Evolutionary conservation across 768 basidiomycete species (phyloP).

Genomic region (Mycena belliarum): DNA sequence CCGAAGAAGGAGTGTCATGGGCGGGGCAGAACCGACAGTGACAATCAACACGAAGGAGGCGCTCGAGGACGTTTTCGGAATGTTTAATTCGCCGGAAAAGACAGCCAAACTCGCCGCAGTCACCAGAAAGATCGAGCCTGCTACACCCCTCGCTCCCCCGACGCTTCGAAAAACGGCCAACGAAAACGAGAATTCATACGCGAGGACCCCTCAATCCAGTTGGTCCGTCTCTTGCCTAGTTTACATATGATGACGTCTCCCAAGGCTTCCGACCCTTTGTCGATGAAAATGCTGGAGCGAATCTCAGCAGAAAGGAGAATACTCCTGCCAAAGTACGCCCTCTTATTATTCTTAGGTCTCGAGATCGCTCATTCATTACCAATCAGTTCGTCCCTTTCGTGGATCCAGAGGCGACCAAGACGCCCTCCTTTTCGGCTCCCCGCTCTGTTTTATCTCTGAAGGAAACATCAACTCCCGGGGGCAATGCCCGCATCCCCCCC

Average conservation of each 20-base stretch:
- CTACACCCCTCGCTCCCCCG: slow-evolving; percentile 45
- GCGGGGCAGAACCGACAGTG: slow-evolving; percentile 73
- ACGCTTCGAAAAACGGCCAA: slow-evolving; percentile 30
- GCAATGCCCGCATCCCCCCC: slow-evolving; percentile 26
- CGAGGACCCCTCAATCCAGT: slow-evolving; percentile 20
- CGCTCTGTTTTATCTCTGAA: slow-evolving; percentile 54
- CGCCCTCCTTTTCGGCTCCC: slow-evolving; percentile 37
- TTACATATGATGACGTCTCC: slow-evolving; percentile 4
- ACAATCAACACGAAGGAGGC: slow-evolving; percentile 98
- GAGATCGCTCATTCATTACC: background rate
- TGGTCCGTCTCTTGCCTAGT: background rate
- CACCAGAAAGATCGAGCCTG: slow-evolving; percentile 69
- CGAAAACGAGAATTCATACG: slow-evolving; percentile 44
- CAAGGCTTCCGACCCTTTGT: slow-evolving; percentile 69
- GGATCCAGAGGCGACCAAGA: slow-evolving; percentile 53
- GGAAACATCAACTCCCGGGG: slow-evolving; percentile 36
- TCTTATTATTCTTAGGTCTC: slow-evolving; percentile 17
- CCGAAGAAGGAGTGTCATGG: slow-evolving; percentile 47
- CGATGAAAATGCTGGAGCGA: slow-evolving; percentile 51
- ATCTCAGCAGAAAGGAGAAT: slow-evolving; percentile 43
- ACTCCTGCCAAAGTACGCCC: slow-evolving; percentile 42
- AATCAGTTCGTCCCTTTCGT: slow-evolving; percentile 69
- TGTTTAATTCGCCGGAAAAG: slow-evolving; percentile 93
- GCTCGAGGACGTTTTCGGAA: slow-evolving; percentile 88
- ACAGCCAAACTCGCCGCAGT: slow-evolving; percentile 49